These are phyloP conservation scores for Phytophthora fragariaefolia DNA, from an alignment of 352 stramenopile genomes.

Conservation along the genomic window DNA sequence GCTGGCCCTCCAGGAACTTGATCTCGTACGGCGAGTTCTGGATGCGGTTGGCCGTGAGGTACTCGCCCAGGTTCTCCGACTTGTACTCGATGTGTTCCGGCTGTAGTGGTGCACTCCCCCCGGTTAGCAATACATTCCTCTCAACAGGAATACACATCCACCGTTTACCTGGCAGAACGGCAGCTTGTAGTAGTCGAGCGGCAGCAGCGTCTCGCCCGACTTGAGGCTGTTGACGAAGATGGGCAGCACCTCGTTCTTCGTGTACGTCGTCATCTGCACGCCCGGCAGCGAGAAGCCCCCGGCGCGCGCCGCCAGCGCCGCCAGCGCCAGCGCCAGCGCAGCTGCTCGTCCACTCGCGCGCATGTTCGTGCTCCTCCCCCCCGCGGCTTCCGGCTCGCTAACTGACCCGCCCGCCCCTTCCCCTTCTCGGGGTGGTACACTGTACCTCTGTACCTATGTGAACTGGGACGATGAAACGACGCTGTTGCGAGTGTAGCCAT, in stretches of 20 bases:
- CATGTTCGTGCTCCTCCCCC: constrained; percentile 29
- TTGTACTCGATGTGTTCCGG: constrained; percentile 95
- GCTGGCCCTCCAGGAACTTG: constrained; percentile 83
- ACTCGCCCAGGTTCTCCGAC: constrained; percentile 99
- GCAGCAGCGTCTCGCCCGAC: constrained; percentile 95
- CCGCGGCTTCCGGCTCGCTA: constrained; percentile 12
- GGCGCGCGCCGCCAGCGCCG: constrained; percentile 13
- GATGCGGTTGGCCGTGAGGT: constrained; percentile 98
- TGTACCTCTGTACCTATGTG: neutral
- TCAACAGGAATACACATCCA: too few species aligned
- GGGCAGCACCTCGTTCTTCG: constrained; percentile 82
- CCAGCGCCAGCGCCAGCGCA: constrained; percentile 34
- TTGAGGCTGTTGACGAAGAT: constrained; percentile 96
- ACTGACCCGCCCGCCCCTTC: constrained; percentile 25
- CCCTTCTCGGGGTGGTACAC: constrained; percentile 8
- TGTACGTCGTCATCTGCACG: constrained; percentile 91
- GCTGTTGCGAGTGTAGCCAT: constrained; percentile 15
- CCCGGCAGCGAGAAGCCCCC: constrained; percentile 79
- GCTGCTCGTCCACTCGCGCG: constrained; percentile 28
- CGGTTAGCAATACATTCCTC: too few species aligned
- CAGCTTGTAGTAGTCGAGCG: constrained; percentile 98
- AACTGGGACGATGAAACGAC: constrained; percentile 15
- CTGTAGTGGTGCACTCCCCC: constrained; percentile 26
- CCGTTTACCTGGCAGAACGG: constrained; percentile 96
- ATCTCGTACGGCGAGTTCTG: constrained; percentile 98